Conservation (phyloP, 345 rosid species). For the Schrenkiella parvula region DNA sequence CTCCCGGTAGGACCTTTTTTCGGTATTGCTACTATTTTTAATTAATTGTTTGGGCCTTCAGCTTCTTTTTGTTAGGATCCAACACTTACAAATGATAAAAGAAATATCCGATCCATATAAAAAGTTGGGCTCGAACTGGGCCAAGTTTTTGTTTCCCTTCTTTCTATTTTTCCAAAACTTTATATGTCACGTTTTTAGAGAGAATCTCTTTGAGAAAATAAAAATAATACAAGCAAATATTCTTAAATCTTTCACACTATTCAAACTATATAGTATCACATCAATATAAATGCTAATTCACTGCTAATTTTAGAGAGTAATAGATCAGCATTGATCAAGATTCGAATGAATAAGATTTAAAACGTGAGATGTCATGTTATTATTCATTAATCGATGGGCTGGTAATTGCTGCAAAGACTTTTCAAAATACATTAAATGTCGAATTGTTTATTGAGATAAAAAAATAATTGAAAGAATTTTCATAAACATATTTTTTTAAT, state of each 20-base stretch:
- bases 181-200: not conserved
- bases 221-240: too few relatives aligned
- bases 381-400: not conserved
- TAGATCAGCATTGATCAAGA: not conserved
- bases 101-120: not conserved
- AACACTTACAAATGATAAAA: not conserved
- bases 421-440: not conserved
- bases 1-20: constrained; percentile 73
- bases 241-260: too few relatives aligned
- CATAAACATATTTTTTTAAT: too few relatives aligned
- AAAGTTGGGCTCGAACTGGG: not conserved
- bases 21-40: not conserved
- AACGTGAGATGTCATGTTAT: not conserved
- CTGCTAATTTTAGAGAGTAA: not conserved
- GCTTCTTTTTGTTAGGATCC: not conserved
- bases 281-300: not conserved
- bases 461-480: too few relatives aligned
- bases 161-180: not conserved
- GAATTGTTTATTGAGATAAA: not conserved
- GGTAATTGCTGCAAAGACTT: not conserved
- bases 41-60: not conserved
- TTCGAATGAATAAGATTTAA: not conserved
- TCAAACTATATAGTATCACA: not conserved
- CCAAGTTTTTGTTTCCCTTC: not conserved
- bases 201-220: too few relatives aligned